phyloP scores from a whole-genome alignment of 352 stramenopile species.

The Pythium sukuiense region DNA sequence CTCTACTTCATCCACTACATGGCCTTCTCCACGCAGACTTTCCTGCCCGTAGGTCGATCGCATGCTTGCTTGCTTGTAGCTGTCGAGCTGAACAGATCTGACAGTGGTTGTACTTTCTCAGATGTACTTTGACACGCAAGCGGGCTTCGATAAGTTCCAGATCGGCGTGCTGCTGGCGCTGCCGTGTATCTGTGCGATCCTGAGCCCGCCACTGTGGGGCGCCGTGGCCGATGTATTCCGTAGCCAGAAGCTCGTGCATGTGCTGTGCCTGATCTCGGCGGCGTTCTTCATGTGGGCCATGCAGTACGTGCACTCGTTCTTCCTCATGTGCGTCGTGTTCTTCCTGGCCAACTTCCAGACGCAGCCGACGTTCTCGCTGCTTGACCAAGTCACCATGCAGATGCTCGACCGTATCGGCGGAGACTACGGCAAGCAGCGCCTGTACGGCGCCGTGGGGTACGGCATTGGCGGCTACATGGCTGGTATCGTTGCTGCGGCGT shows the following conservation, averaged over 20 bases:
- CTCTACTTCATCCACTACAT: slow-evolving; percentile 67
- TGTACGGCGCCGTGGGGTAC: slow-evolving; percentile 72
- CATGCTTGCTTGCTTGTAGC: not conserved
- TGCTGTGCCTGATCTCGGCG: slow-evolving; percentile 58
- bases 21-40: slow-evolving; percentile 65
- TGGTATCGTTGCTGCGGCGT: slow-evolving; percentile 54
- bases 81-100: too few species aligned
- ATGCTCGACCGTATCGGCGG: slow-evolving; percentile 59
- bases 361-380: slow-evolving; percentile 60
- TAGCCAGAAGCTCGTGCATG: slow-evolving; percentile 67
- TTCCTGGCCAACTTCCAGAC: slow-evolving; percentile 78
- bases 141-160: slow-evolving; percentile 70
- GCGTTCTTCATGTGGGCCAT: slow-evolving; percentile 70
- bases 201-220: slow-evolving; percentile 69
- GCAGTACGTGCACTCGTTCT: slow-evolving; percentile 63
- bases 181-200: slow-evolving; percentile 67
- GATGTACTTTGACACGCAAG: slow-evolving; percentile 64
- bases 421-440: slow-evolving; percentile 76
- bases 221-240: slow-evolving; percentile 56
- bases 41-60: slow-evolving; percentile 42
- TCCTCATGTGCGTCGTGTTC: slow-evolving; percentile 70
- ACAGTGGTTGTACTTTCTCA: slow-evolving; percentile 12
- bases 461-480: slow-evolving; percentile 65
- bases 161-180: slow-evolving; percentile 71
- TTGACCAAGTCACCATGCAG: slow-evolving; percentile 68